Base-by-base conservation (phyloP, 805 yeast species). In the Schizosaccharomyces pombe region DNA sequence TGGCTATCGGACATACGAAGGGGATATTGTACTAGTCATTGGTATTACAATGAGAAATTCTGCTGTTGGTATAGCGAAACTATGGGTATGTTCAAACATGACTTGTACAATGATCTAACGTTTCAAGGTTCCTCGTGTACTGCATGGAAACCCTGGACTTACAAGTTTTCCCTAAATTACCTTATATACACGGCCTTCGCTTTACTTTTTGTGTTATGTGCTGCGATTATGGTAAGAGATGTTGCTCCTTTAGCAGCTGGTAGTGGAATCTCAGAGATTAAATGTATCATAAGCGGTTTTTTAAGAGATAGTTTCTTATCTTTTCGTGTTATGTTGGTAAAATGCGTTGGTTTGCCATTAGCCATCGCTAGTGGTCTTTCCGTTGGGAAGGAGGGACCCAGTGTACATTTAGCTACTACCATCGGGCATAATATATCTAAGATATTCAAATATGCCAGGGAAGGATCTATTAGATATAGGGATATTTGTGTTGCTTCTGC, bases 381-480 rank as follows among this genome's bases (percentile, higher is more conserved):
- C 60, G 82, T 91, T 4, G 99, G 99, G 24, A 91, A 91, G 67
- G 99, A 91, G 64, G 99, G 99, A 0, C 99, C 99, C 1, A 79
- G 89, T 61, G 98, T 91, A 11, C 99, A 91, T 67, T 91, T 89
- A 66, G 96, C 98, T 0, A 94, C 87, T 0, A 87, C 97, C 65
- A 89, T 82, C n/a, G 98, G 96, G 0, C 78, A 79, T 61, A 74
- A 78, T n/a, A 69, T 85, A 11, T 79, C 91, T 0, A 72, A 73
- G 39, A 63, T 77, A 47, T 71, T 80, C 56, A 22, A 65, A 37
- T 65, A 63, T 47, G 70, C 68, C 57, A 64, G 68, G 14, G 57
- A 55, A 54, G 68, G 64, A 57, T 62, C 65, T 39, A 57, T 68
- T 53, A 62, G 67, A 58, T 62, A 64, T 58, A 58, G 72, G 29